Conservation (phyloP, 805 yeast species). For the Starmerella apis region DNA sequence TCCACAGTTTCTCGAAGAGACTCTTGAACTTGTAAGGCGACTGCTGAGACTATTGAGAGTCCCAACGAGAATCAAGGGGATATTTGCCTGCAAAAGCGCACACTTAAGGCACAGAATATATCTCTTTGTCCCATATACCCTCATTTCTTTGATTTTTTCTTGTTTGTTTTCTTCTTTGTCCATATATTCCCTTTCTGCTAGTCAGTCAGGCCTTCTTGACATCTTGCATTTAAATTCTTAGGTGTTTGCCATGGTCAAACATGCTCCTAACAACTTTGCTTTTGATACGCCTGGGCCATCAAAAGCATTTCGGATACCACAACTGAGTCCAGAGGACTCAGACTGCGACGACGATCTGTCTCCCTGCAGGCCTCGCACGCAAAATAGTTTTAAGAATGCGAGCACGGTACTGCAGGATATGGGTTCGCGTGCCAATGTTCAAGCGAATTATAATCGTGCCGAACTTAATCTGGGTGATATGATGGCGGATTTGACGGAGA, state of each 20-base stretch:
- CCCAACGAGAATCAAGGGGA: not conserved
- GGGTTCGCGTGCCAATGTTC: not conserved
- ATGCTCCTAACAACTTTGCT: not conserved
- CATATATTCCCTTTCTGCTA: not conserved
- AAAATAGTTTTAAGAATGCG: not conserved
- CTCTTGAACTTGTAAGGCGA: not conserved
- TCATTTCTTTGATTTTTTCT: too few relatives aligned
- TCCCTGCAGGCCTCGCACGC: not conserved
- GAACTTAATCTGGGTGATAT: not conserved
- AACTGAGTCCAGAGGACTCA: not conserved
- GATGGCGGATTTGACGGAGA: not conserved
- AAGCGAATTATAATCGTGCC: not conserved
- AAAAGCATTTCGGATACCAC: not conserved
- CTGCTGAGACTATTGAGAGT: not conserved
- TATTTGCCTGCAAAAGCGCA: not conserved
- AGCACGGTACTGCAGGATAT: not conserved
- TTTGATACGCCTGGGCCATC: not conserved
- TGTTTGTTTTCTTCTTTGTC: too few relatives aligned
- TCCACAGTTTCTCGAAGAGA: not conserved
- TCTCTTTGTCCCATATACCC: too few relatives aligned
- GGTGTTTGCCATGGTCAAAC: not conserved
- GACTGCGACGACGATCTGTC: not conserved
- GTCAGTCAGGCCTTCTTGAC: too few relatives aligned
- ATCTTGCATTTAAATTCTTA: not conserved
- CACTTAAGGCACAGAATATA: not conserved